Percentiles rank a stretch among this genome's conserved stretches.
phyloP scores from a whole-genome alignment of 1,139 yeast species.

The Saccharomyces hybrid region DNA sequence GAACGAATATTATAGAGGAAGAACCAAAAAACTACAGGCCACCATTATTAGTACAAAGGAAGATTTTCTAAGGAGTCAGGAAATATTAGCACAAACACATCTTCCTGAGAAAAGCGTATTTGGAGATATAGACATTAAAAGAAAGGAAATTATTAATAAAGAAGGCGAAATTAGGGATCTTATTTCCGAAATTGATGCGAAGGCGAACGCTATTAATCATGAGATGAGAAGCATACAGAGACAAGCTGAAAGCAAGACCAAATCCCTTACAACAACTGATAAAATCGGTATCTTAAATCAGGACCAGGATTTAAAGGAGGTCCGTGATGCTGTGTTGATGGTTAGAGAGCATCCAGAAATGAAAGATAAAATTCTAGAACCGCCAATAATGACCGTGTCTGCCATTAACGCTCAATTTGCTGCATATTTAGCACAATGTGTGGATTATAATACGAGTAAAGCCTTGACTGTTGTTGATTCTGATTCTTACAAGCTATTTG shows the following conservation, averaged over 20 bases:
- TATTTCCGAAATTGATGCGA: conserved; percentile 14
- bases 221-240: conserved; percentile 15
- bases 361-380: conserved; percentile 49
- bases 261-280: conserved; percentile 43
- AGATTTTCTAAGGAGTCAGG: conserved; percentile 21
- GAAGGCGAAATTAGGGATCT: conserved; percentile 10
- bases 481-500: conserved; percentile 40
- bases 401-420: conserved; percentile 45
- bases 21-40: conserved; percentile 19
- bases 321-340: conserved; percentile 36
- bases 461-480: conserved; percentile 45
- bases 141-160: conserved; percentile 12
- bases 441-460: conserved; percentile 46
- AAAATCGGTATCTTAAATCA: conserved; percentile 36
- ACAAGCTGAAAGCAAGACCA: conserved; percentile 18
- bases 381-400: conserved; percentile 65
- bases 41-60: conserved; percentile 23
- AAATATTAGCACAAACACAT: conserved; percentile 17
- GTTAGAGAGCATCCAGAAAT: conserved; percentile 35
- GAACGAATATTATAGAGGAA: conserved; percentile 19
- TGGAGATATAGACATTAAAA: conserved; percentile 14
- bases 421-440: conserved; percentile 48
- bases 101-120: conserved; percentile 19
- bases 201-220: conserved; percentile 13
- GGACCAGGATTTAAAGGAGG: conserved; percentile 27